phyloP scores from a whole-genome alignment of 1,284 basidiomycete species.

The Ceratobasidium sp. region DNA sequence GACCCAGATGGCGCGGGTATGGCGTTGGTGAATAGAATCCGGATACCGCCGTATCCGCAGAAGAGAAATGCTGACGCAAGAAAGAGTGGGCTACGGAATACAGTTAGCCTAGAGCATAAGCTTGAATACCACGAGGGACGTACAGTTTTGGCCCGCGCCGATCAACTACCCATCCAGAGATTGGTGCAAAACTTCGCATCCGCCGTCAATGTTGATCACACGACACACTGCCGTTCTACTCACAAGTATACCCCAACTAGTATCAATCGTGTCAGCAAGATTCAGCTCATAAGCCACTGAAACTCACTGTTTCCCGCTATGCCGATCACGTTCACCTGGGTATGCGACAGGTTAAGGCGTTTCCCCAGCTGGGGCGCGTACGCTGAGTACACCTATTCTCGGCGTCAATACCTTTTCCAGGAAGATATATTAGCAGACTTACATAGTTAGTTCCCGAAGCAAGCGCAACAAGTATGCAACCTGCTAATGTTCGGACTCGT shows the following conservation, averaged over 20 bases:
- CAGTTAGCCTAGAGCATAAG: slow-evolving; percentile 57
- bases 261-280: neutral
- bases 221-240: slow-evolving; percentile 50
- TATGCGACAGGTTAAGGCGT: slow-evolving; percentile 68
- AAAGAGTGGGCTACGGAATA: slow-evolving; percentile 53
- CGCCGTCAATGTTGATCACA: slow-evolving; percentile 61
- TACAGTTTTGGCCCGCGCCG: slow-evolving; percentile 70
- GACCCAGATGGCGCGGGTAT: slow-evolving; percentile 48
- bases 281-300: neutral
- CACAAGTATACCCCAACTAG: slow-evolving; percentile 57
- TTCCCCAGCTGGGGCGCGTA: slow-evolving; percentile 40
- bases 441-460: slow-evolving; percentile 48
- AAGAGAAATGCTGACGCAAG: slow-evolving; percentile 67
- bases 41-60: slow-evolving; percentile 75
- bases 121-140: slow-evolving; percentile 48
- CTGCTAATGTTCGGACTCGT: slow-evolving; percentile 44
- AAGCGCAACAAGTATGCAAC: slow-evolving; percentile 44
- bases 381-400: slow-evolving; percentile 36
- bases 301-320: slow-evolving; percentile 42
- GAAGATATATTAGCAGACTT: neutral
- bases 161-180: slow-evolving; percentile 79
- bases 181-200: slow-evolving; percentile 71
- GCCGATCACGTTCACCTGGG: slow-evolving; percentile 80
- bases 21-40: slow-evolving; percentile 67
- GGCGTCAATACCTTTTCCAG: neutral